These are phyloP conservation scores for Gyrodon lividus DNA, from an alignment of 768 basidiomycete genomes.

Conservation along the genomic window DNA sequence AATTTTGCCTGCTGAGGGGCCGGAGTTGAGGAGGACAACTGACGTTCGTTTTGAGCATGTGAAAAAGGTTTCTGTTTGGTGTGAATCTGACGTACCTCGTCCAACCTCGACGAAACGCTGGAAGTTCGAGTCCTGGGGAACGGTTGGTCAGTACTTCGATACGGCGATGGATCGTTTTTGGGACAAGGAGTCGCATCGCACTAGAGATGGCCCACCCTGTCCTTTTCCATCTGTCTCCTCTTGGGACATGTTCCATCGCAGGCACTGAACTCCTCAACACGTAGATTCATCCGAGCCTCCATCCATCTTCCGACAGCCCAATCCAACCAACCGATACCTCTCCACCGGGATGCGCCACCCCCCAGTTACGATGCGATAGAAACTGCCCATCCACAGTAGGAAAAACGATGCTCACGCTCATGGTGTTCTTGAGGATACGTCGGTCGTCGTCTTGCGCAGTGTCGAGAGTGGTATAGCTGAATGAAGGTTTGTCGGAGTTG, in stretches of 20 bases:
- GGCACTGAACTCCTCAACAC: neutral
- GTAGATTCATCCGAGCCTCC: neutral
- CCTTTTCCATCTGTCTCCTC: too few species aligned
- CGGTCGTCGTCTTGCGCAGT: neutral
- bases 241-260: too few species aligned
- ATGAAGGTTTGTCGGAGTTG: neutral
- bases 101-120: slow-evolving; percentile 98
- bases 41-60: slow-evolving; percentile 2
- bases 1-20: slow-evolving; percentile 83
- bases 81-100: slow-evolving; percentile 53
- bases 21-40: slow-evolving; percentile 91
- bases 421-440: neutral
- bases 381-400: neutral
- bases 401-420: neutral
- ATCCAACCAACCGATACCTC: neutral
- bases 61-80: neutral
- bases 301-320: neutral
- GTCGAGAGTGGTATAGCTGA: neutral
- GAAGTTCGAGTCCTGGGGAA: slow-evolving; percentile 76
- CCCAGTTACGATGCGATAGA: neutral
- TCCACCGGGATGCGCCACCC: neutral
- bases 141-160: slow-evolving; percentile 9
- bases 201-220: too few species aligned
- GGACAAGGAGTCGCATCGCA: too few species aligned
- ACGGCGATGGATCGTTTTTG: too few species aligned